A percentile compares a stretch with the other conserved stretches of the same genome.
Evolutionary conservation across 23 red algal genomes (phyloP).

Genomic region (Chondrus crispus): DNA sequence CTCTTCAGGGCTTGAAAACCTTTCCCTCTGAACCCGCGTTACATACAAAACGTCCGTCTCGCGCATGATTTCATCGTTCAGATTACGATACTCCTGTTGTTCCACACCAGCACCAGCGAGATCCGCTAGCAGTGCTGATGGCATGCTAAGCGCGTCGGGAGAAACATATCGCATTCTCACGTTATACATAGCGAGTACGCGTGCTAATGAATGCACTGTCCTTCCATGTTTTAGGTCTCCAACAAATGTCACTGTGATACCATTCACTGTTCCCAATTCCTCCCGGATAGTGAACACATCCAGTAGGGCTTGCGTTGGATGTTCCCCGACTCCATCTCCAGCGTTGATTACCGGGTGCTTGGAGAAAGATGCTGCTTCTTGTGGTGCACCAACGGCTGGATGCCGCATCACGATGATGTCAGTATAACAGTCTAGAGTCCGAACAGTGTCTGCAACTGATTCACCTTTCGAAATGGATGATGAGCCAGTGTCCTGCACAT

Average conservation of each 20-base stretch:
- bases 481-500: slow-evolving; percentile 58
- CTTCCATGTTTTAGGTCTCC: slow-evolving; percentile 91
- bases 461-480: slow-evolving; percentile 96
- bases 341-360: slow-evolving; percentile 88
- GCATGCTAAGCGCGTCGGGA: slow-evolving; percentile 81
- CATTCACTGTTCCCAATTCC: slow-evolving; percentile 99
- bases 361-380: slow-evolving; percentile 46
- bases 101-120: slow-evolving; percentile 75
- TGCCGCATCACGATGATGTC: slow-evolving; percentile 83
- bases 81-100: slow-evolving; percentile 75
- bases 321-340: slow-evolving; percentile 95
- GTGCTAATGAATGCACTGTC: slow-evolving; percentile 96
- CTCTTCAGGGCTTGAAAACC: slow-evolving; percentile 52
- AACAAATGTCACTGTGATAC: slow-evolving; percentile 92
- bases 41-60: slow-evolving; percentile 97
- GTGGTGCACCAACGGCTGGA: slow-evolving; percentile 67
- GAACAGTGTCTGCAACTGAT: slow-evolving; percentile 83
- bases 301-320: slow-evolving; percentile 96
- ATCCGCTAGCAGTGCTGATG: slow-evolving; percentile 79
- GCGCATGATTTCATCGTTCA: slow-evolving; percentile 50
- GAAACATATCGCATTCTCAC: slow-evolving; percentile 88
- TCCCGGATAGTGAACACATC: slow-evolving; percentile 99
- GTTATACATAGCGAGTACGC: slow-evolving; percentile 77
- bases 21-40: slow-evolving; percentile 87
- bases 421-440: slow-evolving; percentile 86